These are phyloP conservation scores for Podaxis sp. DNA, from an alignment of 768 basidiomycete species.

Conservation along the genomic window DNA sequence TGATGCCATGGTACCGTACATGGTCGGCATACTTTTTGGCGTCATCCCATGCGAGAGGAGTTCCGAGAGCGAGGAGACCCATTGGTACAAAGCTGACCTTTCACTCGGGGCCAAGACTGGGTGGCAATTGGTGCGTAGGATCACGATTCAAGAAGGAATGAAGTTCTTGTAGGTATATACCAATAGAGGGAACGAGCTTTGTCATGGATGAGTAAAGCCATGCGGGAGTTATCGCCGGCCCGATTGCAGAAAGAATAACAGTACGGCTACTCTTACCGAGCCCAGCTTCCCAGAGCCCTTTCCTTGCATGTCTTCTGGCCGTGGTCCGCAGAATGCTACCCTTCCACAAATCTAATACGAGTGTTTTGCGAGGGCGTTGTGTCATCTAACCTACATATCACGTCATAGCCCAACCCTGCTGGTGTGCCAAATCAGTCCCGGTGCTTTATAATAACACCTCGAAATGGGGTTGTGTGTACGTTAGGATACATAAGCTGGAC, in stretches of 20 bases:
- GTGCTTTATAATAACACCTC: background rate
- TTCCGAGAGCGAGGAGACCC: slow-evolving; percentile 93
- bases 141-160: background rate
- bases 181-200: slow-evolving; percentile 14
- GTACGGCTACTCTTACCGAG: background rate
- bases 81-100: slow-evolving; percentile 39
- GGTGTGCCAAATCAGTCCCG: slow-evolving; percentile 3
- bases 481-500: background rate
- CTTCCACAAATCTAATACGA: background rate
- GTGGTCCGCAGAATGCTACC: background rate
- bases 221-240: slow-evolving; percentile 23
- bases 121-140: background rate
- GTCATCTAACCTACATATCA: slow-evolving; percentile 24
- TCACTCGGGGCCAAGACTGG: background rate
- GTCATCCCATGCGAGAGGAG: slow-evolving; percentile 89
- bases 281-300: background rate
- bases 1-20: slow-evolving; percentile 89
- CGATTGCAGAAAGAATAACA: slow-evolving; percentile 13
- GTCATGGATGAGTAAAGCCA: slow-evolving; percentile 16
- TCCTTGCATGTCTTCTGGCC: background rate
- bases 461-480: too few species aligned
- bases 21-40: slow-evolving; percentile 86
- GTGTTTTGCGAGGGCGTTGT: slow-evolving; percentile 9
- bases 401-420: slow-evolving; percentile 21
- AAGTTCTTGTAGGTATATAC: background rate